phyloP scores from a whole-genome alignment of 2,329 filamentous ascomycete species.

The Xylariaceae sp. region DNA sequence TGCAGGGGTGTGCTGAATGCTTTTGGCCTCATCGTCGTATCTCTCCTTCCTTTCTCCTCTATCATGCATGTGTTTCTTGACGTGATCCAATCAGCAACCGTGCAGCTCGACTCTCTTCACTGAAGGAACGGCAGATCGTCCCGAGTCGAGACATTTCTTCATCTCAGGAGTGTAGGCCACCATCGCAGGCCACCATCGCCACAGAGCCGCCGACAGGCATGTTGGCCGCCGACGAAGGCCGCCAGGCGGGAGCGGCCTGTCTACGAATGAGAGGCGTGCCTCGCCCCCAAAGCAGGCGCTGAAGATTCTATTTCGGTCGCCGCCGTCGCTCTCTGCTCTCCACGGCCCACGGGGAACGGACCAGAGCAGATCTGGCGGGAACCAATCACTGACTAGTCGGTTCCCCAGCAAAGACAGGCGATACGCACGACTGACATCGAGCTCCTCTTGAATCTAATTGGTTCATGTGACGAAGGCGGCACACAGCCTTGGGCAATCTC shows the following conservation, averaged over 20 bases:
- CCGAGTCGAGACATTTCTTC: neutral
- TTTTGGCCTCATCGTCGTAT: neutral
- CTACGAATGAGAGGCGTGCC: neutral
- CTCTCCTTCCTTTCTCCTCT: neutral
- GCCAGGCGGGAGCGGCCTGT: neutral
- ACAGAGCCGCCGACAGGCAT: constrained; percentile 1
- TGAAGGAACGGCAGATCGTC: neutral
- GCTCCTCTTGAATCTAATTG: neutral
- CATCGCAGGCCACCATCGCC: neutral
- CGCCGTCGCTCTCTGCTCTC: too few species aligned
- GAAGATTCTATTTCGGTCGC: constrained; percentile 1
- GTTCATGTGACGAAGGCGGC: neutral
- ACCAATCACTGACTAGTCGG: constrained; percentile 1
- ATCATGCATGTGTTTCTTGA: neutral
- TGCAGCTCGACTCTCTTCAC: neutral
- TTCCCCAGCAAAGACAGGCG: neutral
- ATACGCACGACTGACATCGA: neutral
- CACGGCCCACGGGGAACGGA: neutral
- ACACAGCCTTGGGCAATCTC: neutral
- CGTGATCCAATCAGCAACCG: neutral
- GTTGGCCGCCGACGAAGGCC: neutral
- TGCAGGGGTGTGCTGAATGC: neutral
- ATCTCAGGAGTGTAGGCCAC: neutral
- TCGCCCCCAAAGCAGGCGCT: neutral
- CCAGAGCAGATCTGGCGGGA: neutral